phyloP scores from a whole-genome alignment of 2,329 filamentous ascomycete species.

The Penicillium sp. region DNA sequence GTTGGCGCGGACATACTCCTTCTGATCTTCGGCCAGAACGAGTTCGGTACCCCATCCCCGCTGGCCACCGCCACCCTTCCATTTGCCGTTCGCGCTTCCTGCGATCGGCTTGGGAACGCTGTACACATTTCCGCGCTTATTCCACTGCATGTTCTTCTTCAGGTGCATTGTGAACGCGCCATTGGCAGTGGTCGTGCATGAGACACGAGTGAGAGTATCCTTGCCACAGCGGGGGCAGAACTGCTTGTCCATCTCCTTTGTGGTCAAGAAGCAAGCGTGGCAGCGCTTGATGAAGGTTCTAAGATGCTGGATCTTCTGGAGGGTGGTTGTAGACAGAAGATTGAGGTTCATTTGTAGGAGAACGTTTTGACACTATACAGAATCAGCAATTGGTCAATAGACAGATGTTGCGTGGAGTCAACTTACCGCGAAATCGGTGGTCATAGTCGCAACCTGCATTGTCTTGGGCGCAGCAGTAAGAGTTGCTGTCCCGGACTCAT shows the following conservation, averaged over 20 bases:
- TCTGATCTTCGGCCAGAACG: slow-evolving; percentile 91
- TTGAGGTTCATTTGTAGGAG: slow-evolving; percentile 92
- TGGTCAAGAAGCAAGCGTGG: slow-evolving; percentile 86
- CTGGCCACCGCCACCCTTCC: slow-evolving; percentile 68
- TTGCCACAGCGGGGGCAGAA: slow-evolving; percentile 93
- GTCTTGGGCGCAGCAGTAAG: slow-evolving; percentile 57
- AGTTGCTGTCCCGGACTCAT: slow-evolving; percentile 52
- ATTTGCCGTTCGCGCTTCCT: slow-evolving; percentile 76
- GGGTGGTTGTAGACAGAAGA: slow-evolving; percentile 68
- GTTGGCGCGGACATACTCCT: slow-evolving; percentile 72
- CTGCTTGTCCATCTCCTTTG: slow-evolving; percentile 79
- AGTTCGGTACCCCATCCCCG: slow-evolving; percentile 81
- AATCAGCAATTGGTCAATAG: slow-evolving; percentile 8
- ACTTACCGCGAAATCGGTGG: slow-evolving; percentile 88
- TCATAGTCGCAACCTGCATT: slow-evolving; percentile 87
- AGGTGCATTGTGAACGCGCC: slow-evolving; percentile 83
- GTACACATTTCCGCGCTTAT: slow-evolving; percentile 86
- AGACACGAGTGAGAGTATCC: slow-evolving; percentile 76
- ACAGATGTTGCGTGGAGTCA: not conserved
- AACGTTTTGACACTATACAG: slow-evolving; percentile 70
- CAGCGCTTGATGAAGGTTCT: slow-evolving; percentile 89
- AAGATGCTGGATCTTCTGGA: slow-evolving; percentile 78
- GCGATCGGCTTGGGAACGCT: slow-evolving; percentile 87
- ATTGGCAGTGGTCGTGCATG: slow-evolving; percentile 76
- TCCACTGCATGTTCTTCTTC: slow-evolving; percentile 95